phyloP scores from a whole-genome alignment of 345 rosid species.

The Sisymbrium irio region DNA sequence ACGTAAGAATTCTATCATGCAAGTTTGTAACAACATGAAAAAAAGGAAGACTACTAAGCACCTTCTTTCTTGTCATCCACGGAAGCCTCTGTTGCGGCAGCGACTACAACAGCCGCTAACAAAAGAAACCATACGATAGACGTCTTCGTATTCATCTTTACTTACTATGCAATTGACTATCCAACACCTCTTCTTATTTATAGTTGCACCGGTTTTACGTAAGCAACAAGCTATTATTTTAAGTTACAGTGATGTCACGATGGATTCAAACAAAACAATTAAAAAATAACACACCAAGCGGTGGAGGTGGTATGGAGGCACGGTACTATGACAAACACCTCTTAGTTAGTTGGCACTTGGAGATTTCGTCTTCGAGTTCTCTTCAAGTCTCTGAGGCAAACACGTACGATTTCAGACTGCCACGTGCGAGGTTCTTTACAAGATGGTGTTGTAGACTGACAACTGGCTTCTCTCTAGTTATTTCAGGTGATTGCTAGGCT shows the following conservation, averaged over 20 bases:
- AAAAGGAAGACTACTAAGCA: neutral
- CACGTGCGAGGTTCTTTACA: constrained; percentile 14
- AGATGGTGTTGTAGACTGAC: neutral
- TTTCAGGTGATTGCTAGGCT: neutral
- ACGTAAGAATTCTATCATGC: neutral
- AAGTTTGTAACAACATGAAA: neutral
- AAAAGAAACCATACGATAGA: constrained; percentile 31
- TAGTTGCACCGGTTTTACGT: constrained; percentile 9
- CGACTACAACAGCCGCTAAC: constrained; percentile 21
- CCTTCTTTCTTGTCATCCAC: constrained; percentile 27
- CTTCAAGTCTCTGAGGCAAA: neutral
- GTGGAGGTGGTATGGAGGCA: neutral
- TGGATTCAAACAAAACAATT: neutral
- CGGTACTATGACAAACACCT: neutral
- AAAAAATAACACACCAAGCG: neutral
- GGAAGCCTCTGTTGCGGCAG: constrained; percentile 18
- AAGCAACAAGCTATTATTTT: neutral
- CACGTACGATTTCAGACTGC: constrained; percentile 16
- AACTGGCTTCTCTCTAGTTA: neutral
- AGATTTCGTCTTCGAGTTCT: neutral
- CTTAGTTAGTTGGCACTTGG: neutral
- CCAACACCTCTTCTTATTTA: neutral
- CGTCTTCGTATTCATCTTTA: constrained; percentile 18
- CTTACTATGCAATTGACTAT: neutral
- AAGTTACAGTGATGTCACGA: neutral